Base-by-base conservation (phyloP, 2,329 filamentous ascomycete species). In the Nemania diffusa region DNA sequence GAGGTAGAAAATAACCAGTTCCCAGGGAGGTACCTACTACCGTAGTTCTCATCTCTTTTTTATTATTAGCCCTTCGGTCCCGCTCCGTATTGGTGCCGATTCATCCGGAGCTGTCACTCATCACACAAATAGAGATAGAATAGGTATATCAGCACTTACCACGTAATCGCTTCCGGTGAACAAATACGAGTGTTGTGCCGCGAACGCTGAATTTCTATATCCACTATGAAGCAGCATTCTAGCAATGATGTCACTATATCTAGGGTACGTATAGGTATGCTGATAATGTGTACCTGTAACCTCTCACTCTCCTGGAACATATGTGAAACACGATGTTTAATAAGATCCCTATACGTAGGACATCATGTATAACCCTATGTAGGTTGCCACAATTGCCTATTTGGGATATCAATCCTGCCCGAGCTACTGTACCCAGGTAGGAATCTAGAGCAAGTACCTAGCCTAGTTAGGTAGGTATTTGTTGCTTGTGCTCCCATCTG, bases 1-100 rank as follows among this genome's bases (percentile, higher is more conserved):
- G 32, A n/a, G n/a, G n/a, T n/a, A n/a, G n/a, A n/a, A n/a, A n/a
- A n/a, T n/a, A n/a, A n/a, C n/a, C n/a, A n/a, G n/a, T n/a, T n/a
- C n/a, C n/a, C n/a, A n/a, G n/a, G 32, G 8, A 9, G 8, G 32
- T 34, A 34, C 32, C 6, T 34, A 34, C 32, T 34, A 34, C 2
- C 3, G n/a, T 34, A 34, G 32, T 34, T n/a, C n/a, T n/a, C n/a
- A 34, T 34, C 32, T 34, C 37, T 40, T 2, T 40, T 15, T 40
- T 40, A 15, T 5, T 40, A 40, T 15, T 15, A 40, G 2, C 17
- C 32, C 6, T 15, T 5, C 1, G 15, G 37, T 46, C 44, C 44
- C 20, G 22, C 22, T n/a, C n/a, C 22, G 44, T 22, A 24, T n/a
- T 50, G 50, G 11, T 67, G 65, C 65, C 65, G 65, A 64, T 60